Base-by-base conservation (phyloP, 2,329 filamentous ascomycete genomes). In the Fusarium temperatum region DNA sequence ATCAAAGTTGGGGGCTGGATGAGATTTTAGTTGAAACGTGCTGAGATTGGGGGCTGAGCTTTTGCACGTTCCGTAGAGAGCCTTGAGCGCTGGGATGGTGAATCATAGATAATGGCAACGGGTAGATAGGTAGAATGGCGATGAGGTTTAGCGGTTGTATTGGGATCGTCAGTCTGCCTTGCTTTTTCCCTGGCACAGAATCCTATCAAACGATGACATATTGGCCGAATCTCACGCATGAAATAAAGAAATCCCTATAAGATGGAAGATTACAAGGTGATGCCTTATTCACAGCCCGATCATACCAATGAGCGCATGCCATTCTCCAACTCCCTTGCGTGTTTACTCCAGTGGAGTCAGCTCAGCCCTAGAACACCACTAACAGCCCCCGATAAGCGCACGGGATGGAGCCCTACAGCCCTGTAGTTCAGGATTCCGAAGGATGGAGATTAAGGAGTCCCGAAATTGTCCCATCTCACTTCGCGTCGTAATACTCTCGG, bases 401-500 rank as follows among this genome's bases (percentile, higher is more conserved):
- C 45, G 30, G 24, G 32, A 26, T 30, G 42, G 32, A 51, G 32
- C 44, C 32, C 26, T 12, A 15, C 26, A 62, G 51, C 59, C 51
- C 32, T 45, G 39, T 13, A 36, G 10, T 2, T 18, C 1, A 57
- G 59, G 59, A 62, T 45, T 45, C 8, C 17, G 50, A n/a, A 45
- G 59, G 57, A 60, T 61, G 58, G 59, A 62, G 51, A 62, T 62
- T 62, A 57, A 62, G 59, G 48, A 24, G 28, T n/a, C 9, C 22
- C 17, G 4, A 39, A n/a, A 54, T 41, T 26, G 5, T 13, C 24
- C 26, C n/a, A 54, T 32, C 32, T 30, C 26, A 24, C 35, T 20
- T 1, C 10, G 39, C 32, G 39, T 45, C 36, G 30, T 15, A 30
- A 57, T 17, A 1, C 51, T 39, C 26, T 62, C 51, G 59, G 38